These are phyloP conservation scores for Panaeolus papilionaceus DNA, from an alignment of 768 basidiomycete genomes.

Conservation along the genomic window DNA sequence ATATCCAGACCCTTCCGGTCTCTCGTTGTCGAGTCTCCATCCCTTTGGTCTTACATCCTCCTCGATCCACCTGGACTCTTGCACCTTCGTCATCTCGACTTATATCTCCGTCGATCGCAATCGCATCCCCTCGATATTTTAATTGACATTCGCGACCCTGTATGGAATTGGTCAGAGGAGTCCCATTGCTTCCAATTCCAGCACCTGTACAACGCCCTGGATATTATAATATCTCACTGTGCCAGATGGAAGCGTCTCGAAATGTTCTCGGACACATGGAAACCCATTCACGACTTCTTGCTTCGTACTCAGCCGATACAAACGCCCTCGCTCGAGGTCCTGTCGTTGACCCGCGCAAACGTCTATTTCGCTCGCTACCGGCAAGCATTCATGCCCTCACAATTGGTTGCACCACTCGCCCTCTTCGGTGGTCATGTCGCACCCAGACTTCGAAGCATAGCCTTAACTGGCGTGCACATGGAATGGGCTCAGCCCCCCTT, in stretches of 20 bases:
- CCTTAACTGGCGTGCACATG: slow-evolving; percentile 63
- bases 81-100: slow-evolving; percentile 42
- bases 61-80: slow-evolving; percentile 30
- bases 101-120: slow-evolving; percentile 53
- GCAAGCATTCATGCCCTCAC: slow-evolving; percentile 49
- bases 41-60: slow-evolving; percentile 4
- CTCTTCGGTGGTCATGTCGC: slow-evolving; percentile 49
- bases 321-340: slow-evolving; percentile 43
- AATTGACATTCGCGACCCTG: slow-evolving; percentile 64
- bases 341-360: slow-evolving; percentile 62
- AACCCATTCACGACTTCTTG: slow-evolving; percentile 60
- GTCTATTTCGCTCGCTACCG: slow-evolving; percentile 56
- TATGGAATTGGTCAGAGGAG: slow-evolving; percentile 60
- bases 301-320: slow-evolving; percentile 39
- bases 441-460: slow-evolving; percentile 43
- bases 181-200: slow-evolving; percentile 47
- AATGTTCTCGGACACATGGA: slow-evolving; percentile 66
- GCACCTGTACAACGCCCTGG: slow-evolving; percentile 53
- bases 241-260: slow-evolving; percentile 54
- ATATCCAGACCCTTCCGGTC: not conserved
- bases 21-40: not conserved
- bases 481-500: slow-evolving; percentile 54
- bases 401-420: slow-evolving; percentile 44
- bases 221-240: slow-evolving; percentile 49
- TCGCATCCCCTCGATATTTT: slow-evolving; percentile 53